Base-by-base conservation (phyloP, 139 green algal genomes). In the Zygnema circumcarinatum region DNA sequence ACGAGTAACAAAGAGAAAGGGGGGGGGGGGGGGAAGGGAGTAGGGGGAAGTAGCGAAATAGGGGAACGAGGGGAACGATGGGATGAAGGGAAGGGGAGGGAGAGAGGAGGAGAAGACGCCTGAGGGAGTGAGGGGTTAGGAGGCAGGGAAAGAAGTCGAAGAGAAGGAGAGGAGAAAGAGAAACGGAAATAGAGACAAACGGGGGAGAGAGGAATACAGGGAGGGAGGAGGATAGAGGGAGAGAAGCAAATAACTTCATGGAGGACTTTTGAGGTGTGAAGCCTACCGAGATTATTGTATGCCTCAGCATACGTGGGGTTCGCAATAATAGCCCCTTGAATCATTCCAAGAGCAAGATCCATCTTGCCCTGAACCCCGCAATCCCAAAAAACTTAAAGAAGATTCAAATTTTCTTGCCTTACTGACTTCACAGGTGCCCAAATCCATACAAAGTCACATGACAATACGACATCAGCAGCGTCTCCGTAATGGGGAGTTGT, bases 251-350 rank as follows among this genome's bases (percentile, higher is more conserved):
- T 25, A 72, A n/a, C n/a, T n/a, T n/a, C 56, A 29, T 35, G 56
- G 56, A 29, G 56, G 56, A 72, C 29, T 29, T 72, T 29, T 35
- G 29, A 72, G n/a, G n/a, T n/a, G 25, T 25, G 54, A 72, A 98
- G 93, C 85, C 98, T 95, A 3, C 94, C 95, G 21, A 97, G 81
- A 87, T 97, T 97, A 83, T 97, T 97, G 90, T 94, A 91, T 0
- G 95, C 94, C 79, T 96, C 95, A 0, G 94, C 94, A 81, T 97
- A 97, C 0, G 56, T 69, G 29, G 95, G 94, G 1, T 91, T 92
- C 2, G 94, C 93, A 39, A 86, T 54, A 7, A 98, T 92, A 21
- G 96, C 95, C 0, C 94, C 93, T 52, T 94, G 93, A 11, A 98
- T 92, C 74, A 98, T 92, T 32, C 94, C 88, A 42, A 98, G 92